These are phyloP conservation scores for Eragrostis curvula DNA, from an alignment of 176 grass and related monocot species.

Conservation along the genomic window DNA sequence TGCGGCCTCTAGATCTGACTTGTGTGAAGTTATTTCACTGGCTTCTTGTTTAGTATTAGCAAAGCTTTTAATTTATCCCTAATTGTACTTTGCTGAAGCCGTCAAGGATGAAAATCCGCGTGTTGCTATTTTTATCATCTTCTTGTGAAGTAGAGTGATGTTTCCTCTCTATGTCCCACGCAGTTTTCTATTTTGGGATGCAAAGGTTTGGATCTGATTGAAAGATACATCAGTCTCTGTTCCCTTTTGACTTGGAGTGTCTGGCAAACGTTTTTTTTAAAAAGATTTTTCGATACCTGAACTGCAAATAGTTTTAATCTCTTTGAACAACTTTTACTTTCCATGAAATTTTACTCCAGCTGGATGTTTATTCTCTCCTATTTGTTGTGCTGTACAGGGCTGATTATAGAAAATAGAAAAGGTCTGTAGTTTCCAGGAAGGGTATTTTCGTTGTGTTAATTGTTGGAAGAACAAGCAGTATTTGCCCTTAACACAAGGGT, in stretches of 20 bases:
- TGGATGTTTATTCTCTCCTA: neutral
- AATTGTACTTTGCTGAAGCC: neutral
- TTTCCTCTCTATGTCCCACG: neutral
- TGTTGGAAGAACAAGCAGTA: neutral
- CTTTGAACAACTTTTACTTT: neutral
- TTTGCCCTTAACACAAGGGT: neutral
- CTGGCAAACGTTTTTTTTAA: neutral
- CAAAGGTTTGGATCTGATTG: conserved; percentile 27
- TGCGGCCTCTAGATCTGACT: conserved; percentile 31
- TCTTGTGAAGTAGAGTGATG: neutral
- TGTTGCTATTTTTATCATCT: neutral
- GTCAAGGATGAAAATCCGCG: neutral
- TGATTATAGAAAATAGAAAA: conserved; percentile 15
- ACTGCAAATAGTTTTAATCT: neutral
- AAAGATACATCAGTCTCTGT: neutral
- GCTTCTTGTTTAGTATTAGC: conserved; percentile 18
- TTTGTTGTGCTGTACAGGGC: neutral
- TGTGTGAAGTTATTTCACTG: neutral
- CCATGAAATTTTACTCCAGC: neutral
- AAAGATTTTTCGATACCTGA: neutral
- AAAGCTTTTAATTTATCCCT: neutral
- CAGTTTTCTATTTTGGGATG: neutral
- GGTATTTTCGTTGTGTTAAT: neutral
- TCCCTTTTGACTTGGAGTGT: neutral
- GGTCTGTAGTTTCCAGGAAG: neutral